phyloP scores from a whole-genome alignment of 106 monocot species.

The Gastrodia elata region DNA sequence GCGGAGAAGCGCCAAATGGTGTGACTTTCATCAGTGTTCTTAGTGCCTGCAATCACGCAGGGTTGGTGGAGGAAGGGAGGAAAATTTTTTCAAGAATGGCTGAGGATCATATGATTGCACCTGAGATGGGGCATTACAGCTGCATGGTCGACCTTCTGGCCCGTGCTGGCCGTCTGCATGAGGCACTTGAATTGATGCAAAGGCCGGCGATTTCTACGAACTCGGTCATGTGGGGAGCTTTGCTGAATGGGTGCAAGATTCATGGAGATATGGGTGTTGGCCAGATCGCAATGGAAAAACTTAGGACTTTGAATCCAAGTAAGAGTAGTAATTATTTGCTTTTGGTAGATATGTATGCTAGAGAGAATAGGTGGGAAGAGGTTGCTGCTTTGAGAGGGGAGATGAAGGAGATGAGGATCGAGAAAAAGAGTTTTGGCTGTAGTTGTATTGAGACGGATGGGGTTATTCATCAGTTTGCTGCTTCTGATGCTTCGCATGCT shows the following conservation, averaged over 20 bases:
- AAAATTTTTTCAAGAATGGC: conserved; percentile 38
- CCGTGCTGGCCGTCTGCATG: conserved; percentile 36
- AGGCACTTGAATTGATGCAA: conserved; percentile 30
- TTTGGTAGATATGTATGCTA: conserved; percentile 33
- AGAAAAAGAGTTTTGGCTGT: conserved; percentile 30
- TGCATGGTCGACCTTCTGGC: conserved; percentile 60
- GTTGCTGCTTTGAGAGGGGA: conserved; percentile 20
- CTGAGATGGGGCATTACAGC: conserved; percentile 47
- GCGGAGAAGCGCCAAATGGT: conserved; percentile 23
- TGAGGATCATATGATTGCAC: conserved; percentile 13
- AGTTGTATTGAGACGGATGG: conserved; percentile 54
- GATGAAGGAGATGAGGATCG: conserved; percentile 28
- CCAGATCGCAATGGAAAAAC: conserved; percentile 16
- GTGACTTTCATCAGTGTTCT: conserved; percentile 54
- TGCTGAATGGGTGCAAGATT: conserved; percentile 44
- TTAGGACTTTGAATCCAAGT: conserved; percentile 27
- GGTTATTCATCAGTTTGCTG: conserved; percentile 38
- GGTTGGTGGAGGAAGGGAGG: conserved; percentile 44
- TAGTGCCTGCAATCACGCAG: conserved; percentile 45
- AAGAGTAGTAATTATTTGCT: conserved; percentile 31
- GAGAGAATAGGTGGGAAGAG: conserved; percentile 28
- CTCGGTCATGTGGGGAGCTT: conserved; percentile 33
- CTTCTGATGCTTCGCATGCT: conserved; percentile 29
- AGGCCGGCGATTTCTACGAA: conserved; percentile 32
- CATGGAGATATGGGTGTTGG: conserved; percentile 30